Base-by-base conservation (phyloP, 495 filamentous ascomycete species). In the Sabuloglossum arenarium region DNA sequence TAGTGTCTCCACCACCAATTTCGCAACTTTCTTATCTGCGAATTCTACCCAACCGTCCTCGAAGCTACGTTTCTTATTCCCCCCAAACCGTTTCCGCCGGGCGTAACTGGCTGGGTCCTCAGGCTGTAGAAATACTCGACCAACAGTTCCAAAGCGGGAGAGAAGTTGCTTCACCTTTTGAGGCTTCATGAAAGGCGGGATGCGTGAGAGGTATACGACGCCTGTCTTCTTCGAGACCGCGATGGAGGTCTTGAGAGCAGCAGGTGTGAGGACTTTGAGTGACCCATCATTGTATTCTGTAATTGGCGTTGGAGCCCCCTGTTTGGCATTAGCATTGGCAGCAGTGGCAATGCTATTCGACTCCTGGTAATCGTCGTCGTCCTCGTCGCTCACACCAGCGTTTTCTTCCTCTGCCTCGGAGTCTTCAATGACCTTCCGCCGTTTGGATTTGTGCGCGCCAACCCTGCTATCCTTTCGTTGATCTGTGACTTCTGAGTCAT, bases 1-100 rank as follows among this genome's bases (percentile, higher is more conserved):
- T 32, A 97, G 67, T 1, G 84, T 76, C 63, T 94, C 88, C n/a
- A 83, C 88, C 6, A 77, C 85, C 10, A 80, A 67, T 64, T 93
- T 93, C 3, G 91, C 93, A 39, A 85, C 81, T 61, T 79, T 80
- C 64, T 85, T 81, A 29, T 73, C 71, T 24, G 76, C 66, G 62
- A 94, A 95, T 63, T 98, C 91, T 19, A 97, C 79, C 91, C 91
- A 98, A 1, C 91, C 91, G 64, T 97, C 93, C 6, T 79, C 81
- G 67, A 84, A 98, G 16, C 73, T 78, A 57, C 84, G 79, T 64
- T 94, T 89, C 67, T 90, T 91, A 67, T 94, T 96, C 25, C 85
- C 83, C n/a, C 85, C 83, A 39, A 70, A 74, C 27, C 73, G 71
- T 8, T 85, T 67, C 14, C 85, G 79, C 29, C 67, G 68, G 52